Evolutionary conservation across 2,329 filamentous ascomycete genomes (phyloP).

Genomic region (Arachnomyces sp.): DNA sequence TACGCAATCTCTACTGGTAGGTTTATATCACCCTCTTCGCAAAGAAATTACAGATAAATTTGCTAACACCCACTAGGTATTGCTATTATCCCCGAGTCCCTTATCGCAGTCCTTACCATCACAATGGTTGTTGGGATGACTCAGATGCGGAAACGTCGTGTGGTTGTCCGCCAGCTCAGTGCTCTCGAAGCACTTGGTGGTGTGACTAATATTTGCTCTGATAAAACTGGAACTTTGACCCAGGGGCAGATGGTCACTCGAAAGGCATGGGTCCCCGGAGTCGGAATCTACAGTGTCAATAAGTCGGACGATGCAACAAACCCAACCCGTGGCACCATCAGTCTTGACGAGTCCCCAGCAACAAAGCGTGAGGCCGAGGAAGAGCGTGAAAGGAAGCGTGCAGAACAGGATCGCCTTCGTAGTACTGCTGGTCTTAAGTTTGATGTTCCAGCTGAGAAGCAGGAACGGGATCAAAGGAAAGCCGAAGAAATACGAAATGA

Average conservation of each 20-base stretch:
- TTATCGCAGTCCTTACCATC: constrained; percentile 55
- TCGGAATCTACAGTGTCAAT: constrained; percentile 45
- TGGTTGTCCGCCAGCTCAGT: constrained; percentile 47
- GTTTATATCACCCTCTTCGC: constrained; percentile 2
- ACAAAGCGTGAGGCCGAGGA: constrained; percentile 24
- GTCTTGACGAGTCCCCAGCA: constrained; percentile 25
- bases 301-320: constrained; percentile 47
- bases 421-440: constrained; percentile 54
- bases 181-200: constrained; percentile 50
- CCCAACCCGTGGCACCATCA: constrained; percentile 44
- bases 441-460: constrained; percentile 49
- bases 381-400: constrained; percentile 30
- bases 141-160: constrained; percentile 44
- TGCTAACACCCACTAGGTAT: constrained; percentile 30
- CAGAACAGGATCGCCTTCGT: constrained; percentile 50
- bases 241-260: constrained; percentile 54
- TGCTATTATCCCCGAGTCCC: constrained; percentile 55
- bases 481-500: constrained; percentile 17
- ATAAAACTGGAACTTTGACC: constrained; percentile 49
- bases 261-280: constrained; percentile 48
- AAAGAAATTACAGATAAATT: constrained; percentile 2
- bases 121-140: constrained; percentile 51
- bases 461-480: constrained; percentile 21
- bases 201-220: constrained; percentile 51
- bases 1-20: constrained; percentile 49